Evolutionary conservation across 306 rosid species (phyloP).

Genomic region (Alnus glutinosa): DNA sequence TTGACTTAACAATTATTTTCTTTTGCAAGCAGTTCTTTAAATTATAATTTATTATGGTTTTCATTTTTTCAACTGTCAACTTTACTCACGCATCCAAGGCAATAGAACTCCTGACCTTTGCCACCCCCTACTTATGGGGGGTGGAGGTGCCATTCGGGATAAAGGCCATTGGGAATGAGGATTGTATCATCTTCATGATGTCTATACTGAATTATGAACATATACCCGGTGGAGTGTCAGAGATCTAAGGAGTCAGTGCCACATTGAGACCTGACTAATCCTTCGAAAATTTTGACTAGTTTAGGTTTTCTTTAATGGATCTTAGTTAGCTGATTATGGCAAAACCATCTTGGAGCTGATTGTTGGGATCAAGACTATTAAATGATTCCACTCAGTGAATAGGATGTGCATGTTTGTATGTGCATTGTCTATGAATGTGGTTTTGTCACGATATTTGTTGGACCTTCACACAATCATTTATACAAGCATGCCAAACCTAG

Average conservation of each 20-base stretch:
- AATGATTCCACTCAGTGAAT: background rate
- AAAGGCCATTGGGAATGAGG: background rate
- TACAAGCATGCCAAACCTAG: background rate
- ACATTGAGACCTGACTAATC: background rate
- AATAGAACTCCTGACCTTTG: background rate
- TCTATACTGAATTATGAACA: too few relatives aligned
- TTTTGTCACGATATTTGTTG: background rate
- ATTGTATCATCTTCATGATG: background rate
- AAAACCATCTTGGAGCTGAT: background rate
- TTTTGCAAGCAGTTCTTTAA: background rate
- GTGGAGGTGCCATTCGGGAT: background rate
- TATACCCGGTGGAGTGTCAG: background rate
- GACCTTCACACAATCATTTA: background rate
- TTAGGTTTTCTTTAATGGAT: background rate
- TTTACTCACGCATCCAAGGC: background rate
- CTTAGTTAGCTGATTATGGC: background rate
- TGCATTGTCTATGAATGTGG: background rate
- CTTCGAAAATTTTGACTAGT: background rate
- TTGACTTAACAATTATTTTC: background rate
- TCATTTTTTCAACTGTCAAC: background rate
- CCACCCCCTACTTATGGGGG: background rate
- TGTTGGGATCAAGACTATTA: background rate
- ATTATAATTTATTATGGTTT: background rate
- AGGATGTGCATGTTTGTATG: too few relatives aligned
- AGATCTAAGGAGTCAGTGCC: background rate